Percentiles rank a stretch among this genome's conserved stretches.
Evolutionary conservation across 1,284 basidiomycete genomes (phyloP).

Genomic region (Agaricales sp.): DNA sequence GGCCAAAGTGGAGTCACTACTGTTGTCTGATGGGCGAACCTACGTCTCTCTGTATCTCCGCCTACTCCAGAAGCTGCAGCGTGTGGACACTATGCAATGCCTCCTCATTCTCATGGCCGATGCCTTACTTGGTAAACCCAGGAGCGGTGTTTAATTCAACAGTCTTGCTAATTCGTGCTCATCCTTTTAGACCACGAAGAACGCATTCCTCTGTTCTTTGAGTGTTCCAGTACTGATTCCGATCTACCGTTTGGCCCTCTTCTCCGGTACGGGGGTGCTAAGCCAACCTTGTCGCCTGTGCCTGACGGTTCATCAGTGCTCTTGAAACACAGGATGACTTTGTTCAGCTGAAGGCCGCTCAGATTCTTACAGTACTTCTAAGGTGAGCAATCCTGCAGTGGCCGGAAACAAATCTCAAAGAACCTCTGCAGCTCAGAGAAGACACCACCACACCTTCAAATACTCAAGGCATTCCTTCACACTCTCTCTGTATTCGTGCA

Average conservation of each 20-base stretch:
- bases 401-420: constrained; percentile 5
- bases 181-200: constrained; percentile 58
- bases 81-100: constrained; percentile 91
- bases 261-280: constrained; percentile 45
- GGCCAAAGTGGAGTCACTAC: constrained; percentile 62
- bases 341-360: constrained; percentile 80
- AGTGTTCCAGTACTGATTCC: constrained; percentile 48
- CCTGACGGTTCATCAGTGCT: constrained; percentile 33
- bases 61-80: constrained; percentile 85
- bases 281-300: constrained; percentile 3
- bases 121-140: constrained; percentile 63
- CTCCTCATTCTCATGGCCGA: constrained; percentile 89
- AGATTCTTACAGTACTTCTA: constrained; percentile 83
- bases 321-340: constrained; percentile 90
- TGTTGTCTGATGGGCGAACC: constrained; percentile 69
- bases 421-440: constrained; percentile 42
- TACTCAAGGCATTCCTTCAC: constrained; percentile 59
- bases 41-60: constrained; percentile 89
- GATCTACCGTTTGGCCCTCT: constrained; percentile 83
- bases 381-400: constrained; percentile 32
- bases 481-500: constrained; percentile 58
- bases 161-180: constrained; percentile 1
- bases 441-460: constrained; percentile 39
- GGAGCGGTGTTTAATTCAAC: constrained; percentile 12
- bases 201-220: constrained; percentile 65